Evolutionary conservation across 2,329 filamentous ascomycete species (phyloP).

Genomic region (Alternaria sp.): DNA sequence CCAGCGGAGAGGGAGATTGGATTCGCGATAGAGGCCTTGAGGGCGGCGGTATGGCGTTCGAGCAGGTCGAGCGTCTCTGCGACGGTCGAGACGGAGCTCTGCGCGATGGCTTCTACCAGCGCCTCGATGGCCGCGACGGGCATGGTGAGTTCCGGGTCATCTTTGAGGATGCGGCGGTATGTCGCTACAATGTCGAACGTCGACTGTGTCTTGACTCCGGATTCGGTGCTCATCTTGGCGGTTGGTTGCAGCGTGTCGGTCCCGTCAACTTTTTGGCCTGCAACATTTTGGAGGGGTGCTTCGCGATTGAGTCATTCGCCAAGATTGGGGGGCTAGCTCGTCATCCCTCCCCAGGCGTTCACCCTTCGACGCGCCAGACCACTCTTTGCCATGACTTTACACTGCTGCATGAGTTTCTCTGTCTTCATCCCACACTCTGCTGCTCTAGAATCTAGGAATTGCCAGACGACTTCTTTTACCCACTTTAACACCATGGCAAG

Average conservation of each 20-base stretch:
- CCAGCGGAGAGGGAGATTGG: conserved; percentile 91
- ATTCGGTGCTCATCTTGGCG: conserved; percentile 33
- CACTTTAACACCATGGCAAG: background rate
- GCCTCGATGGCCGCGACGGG: conserved; percentile 94
- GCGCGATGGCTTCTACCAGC: conserved; percentile 82
- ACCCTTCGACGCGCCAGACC: background rate
- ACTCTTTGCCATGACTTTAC: background rate
- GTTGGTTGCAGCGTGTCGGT: background rate
- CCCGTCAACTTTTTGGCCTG: conserved; percentile 1
- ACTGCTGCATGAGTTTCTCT: background rate
- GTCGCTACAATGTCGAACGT: conserved; percentile 65
- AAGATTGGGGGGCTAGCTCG: conserved; percentile 5
- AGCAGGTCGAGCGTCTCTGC: conserved; percentile 92
- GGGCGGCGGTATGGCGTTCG: conserved; percentile 74
- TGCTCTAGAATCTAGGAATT: background rate
- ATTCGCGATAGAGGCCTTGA: conserved; percentile 82
- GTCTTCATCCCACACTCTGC: background rate
- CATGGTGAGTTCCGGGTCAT: conserved; percentile 88
- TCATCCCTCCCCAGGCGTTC: background rate
- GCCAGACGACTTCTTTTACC: background rate
- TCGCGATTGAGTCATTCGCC: conserved; percentile 19
- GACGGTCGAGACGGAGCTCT: conserved; percentile 81
- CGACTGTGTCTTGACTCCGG: conserved; percentile 24
- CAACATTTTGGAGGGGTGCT: conserved; percentile 29
- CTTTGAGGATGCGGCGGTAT: conserved; percentile 67